Percentiles rank a stretch among this genome's conserved stretches.
Evolutionary conservation across 1,284 basidiomycete genomes (phyloP).

Genomic region (Tranzscheliella williamsii): DNA sequence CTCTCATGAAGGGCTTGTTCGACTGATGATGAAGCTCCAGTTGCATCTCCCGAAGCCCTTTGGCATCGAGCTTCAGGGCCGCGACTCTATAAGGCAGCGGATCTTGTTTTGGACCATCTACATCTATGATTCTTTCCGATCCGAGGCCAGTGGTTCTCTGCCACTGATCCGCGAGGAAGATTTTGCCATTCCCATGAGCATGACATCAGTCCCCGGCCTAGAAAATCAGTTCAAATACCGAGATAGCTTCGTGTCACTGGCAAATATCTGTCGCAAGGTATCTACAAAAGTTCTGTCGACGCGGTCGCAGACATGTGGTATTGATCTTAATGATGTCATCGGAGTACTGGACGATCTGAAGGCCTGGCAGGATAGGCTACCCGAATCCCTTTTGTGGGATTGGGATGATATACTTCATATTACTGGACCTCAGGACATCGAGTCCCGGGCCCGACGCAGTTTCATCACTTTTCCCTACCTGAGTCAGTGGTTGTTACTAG

Average conservation of each 20-base stretch:
- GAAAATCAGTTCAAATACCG: slow-evolving; percentile 4
- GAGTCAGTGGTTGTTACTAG: slow-evolving; percentile 13
- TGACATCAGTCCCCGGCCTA: background rate
- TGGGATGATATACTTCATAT: slow-evolving; percentile 34
- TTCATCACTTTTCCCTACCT: slow-evolving; percentile 25
- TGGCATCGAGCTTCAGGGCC: slow-evolving; percentile 14
- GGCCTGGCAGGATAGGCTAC: slow-evolving; percentile 10
- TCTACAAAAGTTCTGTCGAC: slow-evolving; percentile 6
- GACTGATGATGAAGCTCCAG: slow-evolving; percentile 29
- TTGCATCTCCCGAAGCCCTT: slow-evolving; percentile 20
- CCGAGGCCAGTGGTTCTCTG: slow-evolving; percentile 11
- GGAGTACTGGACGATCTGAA: slow-evolving; percentile 11
- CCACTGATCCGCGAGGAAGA: slow-evolving; percentile 17
- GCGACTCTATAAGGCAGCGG: slow-evolving; percentile 12
- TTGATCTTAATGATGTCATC: slow-evolving; percentile 9
- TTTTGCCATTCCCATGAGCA: slow-evolving; percentile 1
- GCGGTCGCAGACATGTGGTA: slow-evolving; percentile 6
- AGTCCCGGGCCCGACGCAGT: slow-evolving; percentile 13
- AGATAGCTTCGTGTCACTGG: slow-evolving; percentile 12
- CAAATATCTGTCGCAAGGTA: slow-evolving; percentile 13
- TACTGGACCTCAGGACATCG: slow-evolving; percentile 13
- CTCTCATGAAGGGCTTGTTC: slow-evolving; percentile 18
- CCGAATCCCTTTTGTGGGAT: slow-evolving; percentile 11
- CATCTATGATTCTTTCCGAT: slow-evolving; percentile 25
- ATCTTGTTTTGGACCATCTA: slow-evolving; percentile 31